A percentile compares a stretch with the other conserved stretches of the same genome.
Conservation (phyloP, 306 rosid species). For the Nissolia schottii region DNA sequence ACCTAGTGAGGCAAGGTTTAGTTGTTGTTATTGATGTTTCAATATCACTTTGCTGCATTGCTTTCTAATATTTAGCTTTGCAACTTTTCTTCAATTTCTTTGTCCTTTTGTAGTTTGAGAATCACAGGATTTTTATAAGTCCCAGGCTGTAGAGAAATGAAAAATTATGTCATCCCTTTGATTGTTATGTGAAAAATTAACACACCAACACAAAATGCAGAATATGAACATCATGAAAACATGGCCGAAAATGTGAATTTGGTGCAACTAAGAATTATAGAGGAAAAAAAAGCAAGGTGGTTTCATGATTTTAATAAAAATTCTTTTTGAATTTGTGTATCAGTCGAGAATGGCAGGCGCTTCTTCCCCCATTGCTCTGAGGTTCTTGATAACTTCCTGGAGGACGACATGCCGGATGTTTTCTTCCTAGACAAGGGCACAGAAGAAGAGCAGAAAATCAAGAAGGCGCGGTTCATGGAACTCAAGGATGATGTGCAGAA, state of each 20-base stretch:
- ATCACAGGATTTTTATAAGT: no score
- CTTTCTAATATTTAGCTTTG: no score
- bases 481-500: constrained; percentile 82
- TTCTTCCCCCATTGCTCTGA: constrained; percentile 94
- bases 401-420: constrained; percentile 62
- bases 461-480: constrained; percentile 77
- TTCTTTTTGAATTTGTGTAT: constrained; percentile 4
- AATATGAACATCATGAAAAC: no score
- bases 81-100: neutral
- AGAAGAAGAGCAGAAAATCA: constrained; percentile 60
- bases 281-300: neutral
- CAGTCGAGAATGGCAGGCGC: constrained; percentile 83
- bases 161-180: no score
- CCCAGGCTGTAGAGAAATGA: no score
- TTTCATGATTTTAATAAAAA: neutral
- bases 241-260: neutral
- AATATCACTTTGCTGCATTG: no score
- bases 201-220: neutral
- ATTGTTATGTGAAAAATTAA: no score
- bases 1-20: no score
- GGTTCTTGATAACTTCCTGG: constrained; percentile 74
- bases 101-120: neutral
- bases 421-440: constrained; percentile 69
- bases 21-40: no score
- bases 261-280: constrained; percentile 12